Percentiles rank a stretch among this genome's conserved stretches.
Conservation (phyloP, 805 yeast species). For the Spathaspora boniae region DNA sequence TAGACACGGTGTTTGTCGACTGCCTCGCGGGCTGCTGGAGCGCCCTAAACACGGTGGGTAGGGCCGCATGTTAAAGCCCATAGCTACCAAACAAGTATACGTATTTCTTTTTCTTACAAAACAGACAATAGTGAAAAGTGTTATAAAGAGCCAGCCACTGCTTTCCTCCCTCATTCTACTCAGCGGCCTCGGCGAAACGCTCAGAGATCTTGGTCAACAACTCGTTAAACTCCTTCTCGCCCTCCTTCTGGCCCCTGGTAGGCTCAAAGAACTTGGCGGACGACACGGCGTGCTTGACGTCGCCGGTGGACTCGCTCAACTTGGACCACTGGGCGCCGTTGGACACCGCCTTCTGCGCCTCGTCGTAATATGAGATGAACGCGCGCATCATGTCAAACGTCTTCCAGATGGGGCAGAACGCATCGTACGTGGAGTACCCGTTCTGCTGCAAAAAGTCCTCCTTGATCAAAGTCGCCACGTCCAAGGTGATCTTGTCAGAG, state of each 20-base stretch:
- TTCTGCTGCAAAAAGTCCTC: slow-evolving; percentile 99
- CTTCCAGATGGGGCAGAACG: slow-evolving; percentile 99
- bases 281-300: slow-evolving; percentile 89
- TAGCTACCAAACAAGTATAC: no score
- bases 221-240: slow-evolving; percentile 71
- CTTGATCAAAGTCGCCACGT: slow-evolving; percentile 85
- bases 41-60: slow-evolving; percentile 4
- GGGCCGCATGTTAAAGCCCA: no score
- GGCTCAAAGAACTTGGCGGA: slow-evolving; percentile 97
- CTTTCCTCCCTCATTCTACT: slow-evolving; percentile 39
- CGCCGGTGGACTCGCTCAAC: slow-evolving; percentile 82
- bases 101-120: not conserved
- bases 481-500: slow-evolving; percentile 93
- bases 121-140: slow-evolving; percentile 1
- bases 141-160: not conserved
- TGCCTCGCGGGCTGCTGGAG: slow-evolving; percentile 14
- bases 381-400: slow-evolving; percentile 97
- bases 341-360: slow-evolving; percentile 95
- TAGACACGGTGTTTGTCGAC: slow-evolving; percentile 16
- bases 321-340: slow-evolving; percentile 94
- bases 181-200: slow-evolving; percentile 93
- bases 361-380: slow-evolving; percentile 86
- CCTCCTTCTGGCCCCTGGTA: slow-evolving; percentile 78
- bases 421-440: slow-evolving; percentile 97
- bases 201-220: slow-evolving; percentile 75